Base-by-base conservation (phyloP, 2,329 filamentous ascomycete species). In the Diaporthe sp. region DNA sequence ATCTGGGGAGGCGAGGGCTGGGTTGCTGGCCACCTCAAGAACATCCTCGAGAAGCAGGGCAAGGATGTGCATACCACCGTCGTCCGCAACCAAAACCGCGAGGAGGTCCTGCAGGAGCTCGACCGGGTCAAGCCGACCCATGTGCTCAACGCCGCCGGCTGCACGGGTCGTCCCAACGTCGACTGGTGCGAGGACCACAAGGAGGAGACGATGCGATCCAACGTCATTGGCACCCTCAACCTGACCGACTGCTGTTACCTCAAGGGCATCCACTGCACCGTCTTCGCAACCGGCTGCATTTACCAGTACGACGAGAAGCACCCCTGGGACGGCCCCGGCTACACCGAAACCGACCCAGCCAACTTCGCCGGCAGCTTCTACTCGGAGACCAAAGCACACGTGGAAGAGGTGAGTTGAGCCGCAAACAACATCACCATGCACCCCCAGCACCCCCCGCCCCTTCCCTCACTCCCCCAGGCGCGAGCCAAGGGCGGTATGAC, bases 131-230 rank as follows among this genome's bases (percentile, higher is more conserved):
- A 90, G 83, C 92, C 92, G 31, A 93, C 91, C 4, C 91, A 93
- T 80, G 91, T 93, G 74, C 84, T 94, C 70, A 93, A 93, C 83
- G 90, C 89, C 76, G 92, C 92, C 65, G 92, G 92, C 76, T 91
- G 88, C 81, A 93, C 91, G 4, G 92, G 92, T 68, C 87, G 91
- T 34, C 92, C 92, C 77, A 94, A 93, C 78, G 91, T 93, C 81
- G 92, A 93, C 84, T 93, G 91, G 91, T 93, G 92, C 80, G 92
- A 94, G 84, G 90, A 92, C 80, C 89, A 94, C 85, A 92, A 90
- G 84, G 89, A 92, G 82, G 89, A 90, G 73, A 94, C 92, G 9
- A 89, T 93, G 81, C 88, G 91, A 76, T 92, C 90, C 82, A 94
- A 94, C 80, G 91, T 91, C 73, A 88, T 93, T 63, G 92, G 92